Percentiles rank a stretch among this genome's conserved stretches.
phyloP scores from a whole-genome alignment of 1,284 basidiomycete species.

The Sphagnurus paluster region DNA sequence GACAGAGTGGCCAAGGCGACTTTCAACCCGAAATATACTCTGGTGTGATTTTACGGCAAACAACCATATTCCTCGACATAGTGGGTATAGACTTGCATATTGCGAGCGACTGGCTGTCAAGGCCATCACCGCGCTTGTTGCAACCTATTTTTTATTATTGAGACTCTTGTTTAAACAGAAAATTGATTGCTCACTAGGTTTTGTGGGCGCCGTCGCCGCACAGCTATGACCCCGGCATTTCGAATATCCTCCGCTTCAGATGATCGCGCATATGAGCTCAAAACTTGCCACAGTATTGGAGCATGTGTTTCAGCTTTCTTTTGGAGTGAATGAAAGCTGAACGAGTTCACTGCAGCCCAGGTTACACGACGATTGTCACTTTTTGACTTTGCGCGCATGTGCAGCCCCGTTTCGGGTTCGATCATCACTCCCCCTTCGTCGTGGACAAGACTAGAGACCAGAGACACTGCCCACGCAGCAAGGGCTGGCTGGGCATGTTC shows the following conservation, averaged over 20 bases:
- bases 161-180: neutral
- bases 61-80: slow-evolving; percentile 21
- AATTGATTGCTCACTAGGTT: slow-evolving; percentile 1
- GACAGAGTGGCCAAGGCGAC: slow-evolving; percentile 15
- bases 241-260: too few relatives aligned
- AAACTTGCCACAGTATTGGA: slow-evolving; percentile 2
- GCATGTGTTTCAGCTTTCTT: slow-evolving; percentile 1
- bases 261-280: neutral
- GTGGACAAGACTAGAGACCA: neutral
- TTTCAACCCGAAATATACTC: slow-evolving; percentile 18
- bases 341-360: slow-evolving; percentile 1
- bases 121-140: slow-evolving; percentile 19
- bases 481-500: neutral
- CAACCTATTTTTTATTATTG: slow-evolving; percentile 7
- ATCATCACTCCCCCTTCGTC: slow-evolving; percentile 12
- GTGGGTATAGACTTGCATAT: slow-evolving; percentile 14
- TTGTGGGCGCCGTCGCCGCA: neutral
- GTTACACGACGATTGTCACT: neutral
- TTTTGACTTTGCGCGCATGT: slow-evolving; percentile 14
- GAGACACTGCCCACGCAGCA: neutral
- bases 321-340: slow-evolving; percentile 4
- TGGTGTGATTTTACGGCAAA: slow-evolving; percentile 18
- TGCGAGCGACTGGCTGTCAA: slow-evolving; percentile 17
- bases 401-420: slow-evolving; percentile 13
- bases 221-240: too few relatives aligned